Evolutionary conservation across 2,329 filamentous ascomycete genomes (phyloP).

Genomic region (Ilyonectria robusta): DNA sequence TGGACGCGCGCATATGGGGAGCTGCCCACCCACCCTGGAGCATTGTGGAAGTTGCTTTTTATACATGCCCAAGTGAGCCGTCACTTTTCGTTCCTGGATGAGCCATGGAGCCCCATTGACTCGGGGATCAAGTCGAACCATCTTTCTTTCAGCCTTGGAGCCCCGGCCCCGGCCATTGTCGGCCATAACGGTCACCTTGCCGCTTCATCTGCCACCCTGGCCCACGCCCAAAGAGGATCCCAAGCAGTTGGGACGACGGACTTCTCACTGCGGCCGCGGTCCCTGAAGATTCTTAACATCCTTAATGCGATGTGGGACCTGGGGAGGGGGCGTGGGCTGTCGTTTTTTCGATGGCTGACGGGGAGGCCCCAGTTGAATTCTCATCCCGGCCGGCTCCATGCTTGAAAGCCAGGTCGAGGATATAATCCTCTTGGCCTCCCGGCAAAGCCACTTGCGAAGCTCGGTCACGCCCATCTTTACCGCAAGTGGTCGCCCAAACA

Average conservation of each 20-base stretch:
- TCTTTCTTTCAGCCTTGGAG: conserved; percentile 34
- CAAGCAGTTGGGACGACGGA: conserved; percentile 15
- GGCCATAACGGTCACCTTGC: conserved; percentile 27
- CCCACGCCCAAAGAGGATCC: conserved; percentile 20
- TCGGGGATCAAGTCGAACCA: conserved; percentile 37
- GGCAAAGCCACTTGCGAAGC: conserved; percentile 10
- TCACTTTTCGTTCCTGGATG: conserved; percentile 38
- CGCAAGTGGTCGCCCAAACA: conserved; percentile 29
- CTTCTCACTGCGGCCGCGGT: neutral
- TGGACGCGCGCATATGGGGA: conserved; percentile 35
- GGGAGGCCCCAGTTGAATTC: conserved; percentile 18
- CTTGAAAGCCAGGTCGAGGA: conserved; percentile 12
- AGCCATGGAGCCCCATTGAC: conserved; percentile 15
- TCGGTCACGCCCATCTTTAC: conserved; percentile 27
- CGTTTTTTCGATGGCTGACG: conserved; percentile 17
- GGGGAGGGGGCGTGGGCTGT: conserved; percentile 11
- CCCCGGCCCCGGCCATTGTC: conserved; percentile 26
- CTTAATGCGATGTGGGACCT: conserved; percentile 26
- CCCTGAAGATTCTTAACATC: conserved; percentile 28
- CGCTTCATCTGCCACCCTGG: conserved; percentile 4
- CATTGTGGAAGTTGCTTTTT: conserved; percentile 33
- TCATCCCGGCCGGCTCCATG: conserved; percentile 10
- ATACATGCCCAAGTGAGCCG: conserved; percentile 30
- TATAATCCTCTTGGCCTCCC: conserved; percentile 39
- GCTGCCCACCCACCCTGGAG: conserved; percentile 2